phyloP scores from a whole-genome alignment of 2,329 filamentous ascomycete species.

The Calonectria multiphialidica region DNA sequence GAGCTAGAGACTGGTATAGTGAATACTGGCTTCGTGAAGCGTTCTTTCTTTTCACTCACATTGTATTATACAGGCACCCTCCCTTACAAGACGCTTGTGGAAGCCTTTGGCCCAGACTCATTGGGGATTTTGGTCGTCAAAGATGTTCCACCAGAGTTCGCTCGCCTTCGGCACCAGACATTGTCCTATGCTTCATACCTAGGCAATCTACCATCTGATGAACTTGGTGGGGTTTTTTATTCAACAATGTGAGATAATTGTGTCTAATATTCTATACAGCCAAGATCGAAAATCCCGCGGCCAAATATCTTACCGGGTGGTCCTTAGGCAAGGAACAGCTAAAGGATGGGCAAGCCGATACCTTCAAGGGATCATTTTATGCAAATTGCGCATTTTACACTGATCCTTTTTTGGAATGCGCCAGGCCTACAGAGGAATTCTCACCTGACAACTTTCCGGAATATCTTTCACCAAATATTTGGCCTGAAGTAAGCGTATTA shows the following conservation, averaged over 20 bases:
- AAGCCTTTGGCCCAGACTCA: slow-evolving; percentile 91
- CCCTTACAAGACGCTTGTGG: slow-evolving; percentile 75
- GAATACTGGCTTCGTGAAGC: slow-evolving; percentile 3
- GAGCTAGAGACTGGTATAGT: slow-evolving; percentile 69
- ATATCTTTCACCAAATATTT: slow-evolving; percentile 91
- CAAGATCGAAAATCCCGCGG: slow-evolving; percentile 68
- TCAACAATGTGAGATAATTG: not conserved
- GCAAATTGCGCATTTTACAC: slow-evolving; percentile 86
- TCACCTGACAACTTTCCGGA: slow-evolving; percentile 78
- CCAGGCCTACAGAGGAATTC: slow-evolving; percentile 70
- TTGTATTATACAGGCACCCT: slow-evolving; percentile 66
- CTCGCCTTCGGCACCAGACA: slow-evolving; percentile 76
- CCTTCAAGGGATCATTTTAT: slow-evolving; percentile 86
- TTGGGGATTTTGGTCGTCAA: slow-evolving; percentile 93
- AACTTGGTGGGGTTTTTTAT: slow-evolving; percentile 69
- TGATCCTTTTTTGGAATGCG: slow-evolving; percentile 71
- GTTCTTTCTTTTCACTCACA: slow-evolving; percentile 14
- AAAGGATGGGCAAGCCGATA: slow-evolving; percentile 82
- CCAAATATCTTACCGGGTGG: slow-evolving; percentile 80
- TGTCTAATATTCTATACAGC: slow-evolving; percentile 48
- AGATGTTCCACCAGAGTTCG: slow-evolving; percentile 81
- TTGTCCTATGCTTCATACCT: slow-evolving; percentile 92
- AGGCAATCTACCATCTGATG: slow-evolving; percentile 78
- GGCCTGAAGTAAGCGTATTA: slow-evolving; percentile 78
- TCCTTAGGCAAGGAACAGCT: slow-evolving; percentile 86